A percentile compares a stretch with the other conserved stretches of the same genome.
Conservation (phyloP, 2,329 filamentous ascomycete genomes). For the Gremmenia infestans region DNA sequence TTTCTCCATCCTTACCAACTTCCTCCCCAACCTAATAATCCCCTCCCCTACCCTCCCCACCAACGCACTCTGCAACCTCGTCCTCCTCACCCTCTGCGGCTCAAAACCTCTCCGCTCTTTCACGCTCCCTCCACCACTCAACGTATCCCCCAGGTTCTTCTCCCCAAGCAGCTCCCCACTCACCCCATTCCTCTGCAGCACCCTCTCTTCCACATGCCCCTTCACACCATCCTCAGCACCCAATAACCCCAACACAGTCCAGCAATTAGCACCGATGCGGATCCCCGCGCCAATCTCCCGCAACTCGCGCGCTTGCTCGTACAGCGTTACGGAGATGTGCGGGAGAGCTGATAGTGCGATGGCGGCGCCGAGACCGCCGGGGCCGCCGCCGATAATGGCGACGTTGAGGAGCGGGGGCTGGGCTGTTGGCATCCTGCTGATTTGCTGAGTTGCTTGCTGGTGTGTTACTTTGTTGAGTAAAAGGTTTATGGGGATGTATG, state of each 20-base stretch:
- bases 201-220: conserved; percentile 32
- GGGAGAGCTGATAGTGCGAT: conserved; percentile 40
- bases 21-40: conserved; percentile 41
- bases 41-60: conserved; percentile 40
- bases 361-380: conserved; percentile 35
- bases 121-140: conserved; percentile 25
- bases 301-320: conserved; percentile 41
- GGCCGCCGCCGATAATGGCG: conserved; percentile 36
- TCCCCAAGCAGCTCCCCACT: conserved; percentile 28
- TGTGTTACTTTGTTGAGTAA: neutral
- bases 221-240: conserved; percentile 37
- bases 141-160: no score
- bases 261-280: conserved; percentile 41
- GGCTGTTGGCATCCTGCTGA: neutral
- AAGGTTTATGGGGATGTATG: neutral
- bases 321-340: conserved; percentile 39
- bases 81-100: conserved; percentile 27
- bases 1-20: conserved; percentile 34
- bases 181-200: conserved; percentile 32
- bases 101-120: conserved; percentile 25
- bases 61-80: conserved; percentile 43
- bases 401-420: conserved; percentile 13
- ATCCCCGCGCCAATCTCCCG: conserved; percentile 45
- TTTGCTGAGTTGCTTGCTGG: no score
- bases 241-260: conserved; percentile 43